phyloP scores from a whole-genome alignment of 2,329 filamentous ascomycete genomes.

The Trichoderma semiorbis region DNA sequence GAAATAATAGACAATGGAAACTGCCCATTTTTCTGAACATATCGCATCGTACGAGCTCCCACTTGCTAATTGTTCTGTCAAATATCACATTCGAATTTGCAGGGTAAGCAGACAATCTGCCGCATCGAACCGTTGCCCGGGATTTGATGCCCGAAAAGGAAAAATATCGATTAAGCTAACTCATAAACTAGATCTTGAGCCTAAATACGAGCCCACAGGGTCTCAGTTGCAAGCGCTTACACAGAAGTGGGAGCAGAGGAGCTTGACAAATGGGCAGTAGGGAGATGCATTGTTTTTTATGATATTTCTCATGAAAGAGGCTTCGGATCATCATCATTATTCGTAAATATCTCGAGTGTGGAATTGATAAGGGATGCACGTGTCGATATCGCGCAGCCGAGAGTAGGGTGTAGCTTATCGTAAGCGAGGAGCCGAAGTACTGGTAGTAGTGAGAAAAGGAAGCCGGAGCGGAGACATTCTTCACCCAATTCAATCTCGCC shows the following conservation, averaged over 20 bases:
- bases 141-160: not conserved
- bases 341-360: not conserved
- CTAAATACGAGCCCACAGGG: not conserved
- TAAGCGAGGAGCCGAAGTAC: not conserved
- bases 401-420: not conserved
- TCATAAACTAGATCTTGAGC: not conserved
- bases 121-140: not conserved
- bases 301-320: not conserved
- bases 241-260: too few species aligned
- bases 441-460: not conserved
- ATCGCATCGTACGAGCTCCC: not conserved
- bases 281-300: not conserved
- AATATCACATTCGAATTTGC: not conserved
- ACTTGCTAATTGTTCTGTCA: not conserved
- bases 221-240: not conserved
- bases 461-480: too few species aligned
- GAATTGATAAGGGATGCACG: not conserved
- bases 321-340: not conserved
- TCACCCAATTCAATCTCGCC: not conserved
- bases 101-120: not conserved
- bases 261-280: too few species aligned
- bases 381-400: not conserved
- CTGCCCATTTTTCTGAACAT: not conserved
- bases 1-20: not conserved
- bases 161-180: conserved; percentile 6